Conservation (phyloP, 345 rosid genomes). For the Citrus unshiu region DNA sequence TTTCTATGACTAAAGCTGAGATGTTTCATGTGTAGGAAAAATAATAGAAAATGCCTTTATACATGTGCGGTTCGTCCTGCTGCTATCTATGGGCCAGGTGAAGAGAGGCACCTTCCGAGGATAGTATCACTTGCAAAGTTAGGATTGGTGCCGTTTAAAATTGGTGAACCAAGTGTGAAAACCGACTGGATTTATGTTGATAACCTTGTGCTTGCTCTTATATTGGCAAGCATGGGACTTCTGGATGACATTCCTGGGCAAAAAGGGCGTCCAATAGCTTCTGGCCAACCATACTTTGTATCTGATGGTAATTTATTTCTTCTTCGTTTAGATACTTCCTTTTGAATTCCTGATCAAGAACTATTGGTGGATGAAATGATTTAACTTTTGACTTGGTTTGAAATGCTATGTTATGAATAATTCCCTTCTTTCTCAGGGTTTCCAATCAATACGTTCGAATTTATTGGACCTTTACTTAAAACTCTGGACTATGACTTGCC, state of each 20-base stretch:
- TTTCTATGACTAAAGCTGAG: not conserved
- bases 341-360: not conserved
- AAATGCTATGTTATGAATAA: not conserved
- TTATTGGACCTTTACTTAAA: conserved; percentile 60
- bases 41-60: conserved; percentile 47
- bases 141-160: conserved; percentile 58
- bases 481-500: conserved; percentile 77
- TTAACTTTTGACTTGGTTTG: not conserved
- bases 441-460: conserved; percentile 85
- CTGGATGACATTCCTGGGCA: conserved; percentile 79
- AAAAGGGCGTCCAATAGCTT: conserved; percentile 65
- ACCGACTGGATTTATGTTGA: conserved; percentile 88
- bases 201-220: conserved; percentile 75
- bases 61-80: conserved; percentile 92
- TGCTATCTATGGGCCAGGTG: conserved; percentile 93
- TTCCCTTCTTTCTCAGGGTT: conserved; percentile 42
- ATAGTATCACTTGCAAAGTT: conserved; percentile 64
- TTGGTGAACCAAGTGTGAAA: conserved; percentile 69
- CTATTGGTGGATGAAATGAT: not conserved
- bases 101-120: conserved; percentile 91
- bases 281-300: conserved; percentile 91
- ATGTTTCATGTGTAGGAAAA: conserved; percentile 39
- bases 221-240: conserved; percentile 90
- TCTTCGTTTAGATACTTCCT: not conserved
- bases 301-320: conserved; percentile 68